Evolutionary conservation across 257 asterid species (phyloP).

Genomic region (Oldenlandia corymbosa): DNA sequence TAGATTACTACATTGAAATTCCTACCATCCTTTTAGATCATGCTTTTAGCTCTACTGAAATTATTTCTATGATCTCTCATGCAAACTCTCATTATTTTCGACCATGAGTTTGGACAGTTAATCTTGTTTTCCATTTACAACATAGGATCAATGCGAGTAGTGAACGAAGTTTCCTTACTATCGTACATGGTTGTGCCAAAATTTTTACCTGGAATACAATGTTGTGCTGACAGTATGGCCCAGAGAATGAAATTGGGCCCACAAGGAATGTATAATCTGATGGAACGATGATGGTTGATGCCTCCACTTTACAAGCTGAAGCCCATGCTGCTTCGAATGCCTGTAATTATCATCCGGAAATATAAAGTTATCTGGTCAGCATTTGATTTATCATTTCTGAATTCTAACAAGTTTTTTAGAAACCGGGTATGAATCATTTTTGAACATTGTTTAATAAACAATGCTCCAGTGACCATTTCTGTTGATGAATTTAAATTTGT

Average conservation of each 20-base stretch:
- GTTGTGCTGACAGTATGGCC: conserved; percentile 82
- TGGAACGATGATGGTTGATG: conserved; percentile 60
- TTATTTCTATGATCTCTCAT: neutral
- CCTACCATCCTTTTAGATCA: too few species aligned
- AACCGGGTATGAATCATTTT: neutral
- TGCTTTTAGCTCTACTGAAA: too few species aligned
- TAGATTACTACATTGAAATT: too few species aligned
- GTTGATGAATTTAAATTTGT: conserved; percentile 20
- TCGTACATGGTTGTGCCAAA: neutral
- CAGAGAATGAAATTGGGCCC: conserved; percentile 87
- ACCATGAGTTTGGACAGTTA: neutral
- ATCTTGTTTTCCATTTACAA: neutral
- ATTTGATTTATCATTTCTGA: neutral
- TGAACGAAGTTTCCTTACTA: neutral
- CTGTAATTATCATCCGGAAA: conserved; percentile 35
- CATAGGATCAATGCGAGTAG: neutral
- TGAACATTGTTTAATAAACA: too few species aligned
- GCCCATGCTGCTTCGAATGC: conserved; percentile 94
- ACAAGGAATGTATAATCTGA: conserved; percentile 57
- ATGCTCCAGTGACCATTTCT: too few species aligned
- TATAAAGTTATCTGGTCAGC: conserved; percentile 7
- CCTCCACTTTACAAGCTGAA: conserved; percentile 71
- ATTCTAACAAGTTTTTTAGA: neutral
- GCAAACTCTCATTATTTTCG: neutral
- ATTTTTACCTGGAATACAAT: conserved; percentile 80